phyloP scores from a whole-genome alignment of 495 filamentous ascomycete species.

The Daldinia decipiens region DNA sequence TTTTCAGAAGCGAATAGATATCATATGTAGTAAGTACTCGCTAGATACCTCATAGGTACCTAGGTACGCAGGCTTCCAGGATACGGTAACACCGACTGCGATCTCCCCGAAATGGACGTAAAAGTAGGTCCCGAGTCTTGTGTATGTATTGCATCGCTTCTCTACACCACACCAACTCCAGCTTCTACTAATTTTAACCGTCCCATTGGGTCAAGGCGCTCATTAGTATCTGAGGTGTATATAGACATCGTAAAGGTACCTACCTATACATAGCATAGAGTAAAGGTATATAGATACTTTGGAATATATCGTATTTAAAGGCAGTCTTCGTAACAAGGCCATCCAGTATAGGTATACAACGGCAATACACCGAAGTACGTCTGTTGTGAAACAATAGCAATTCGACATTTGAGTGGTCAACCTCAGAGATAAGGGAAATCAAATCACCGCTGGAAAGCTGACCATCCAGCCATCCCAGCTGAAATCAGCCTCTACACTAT shows the following conservation, averaged over 20 bases:
- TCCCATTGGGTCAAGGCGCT: neutral
- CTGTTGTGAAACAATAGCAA: constrained; percentile 2
- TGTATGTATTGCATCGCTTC: constrained; percentile 24
- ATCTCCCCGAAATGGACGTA: constrained; percentile 31
- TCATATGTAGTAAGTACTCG: neutral
- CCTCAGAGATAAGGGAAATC: constrained; percentile 3
- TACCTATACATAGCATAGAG: no score
- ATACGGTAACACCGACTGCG: constrained; percentile 24
- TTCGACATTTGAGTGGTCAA: neutral
- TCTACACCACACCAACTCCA: constrained; percentile 19
- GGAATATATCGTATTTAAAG: no score
- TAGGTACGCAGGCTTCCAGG: constrained; percentile 5
- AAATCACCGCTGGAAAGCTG: constrained; percentile 2
- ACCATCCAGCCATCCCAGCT: constrained; percentile 23
- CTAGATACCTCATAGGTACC: constrained; percentile 14
- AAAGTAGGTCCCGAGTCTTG: constrained; percentile 16
- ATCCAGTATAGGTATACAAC: neutral
- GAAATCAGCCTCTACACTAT: constrained; percentile 24
- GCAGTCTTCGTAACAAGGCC: no score
- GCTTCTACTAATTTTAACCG: constrained; percentile 8
- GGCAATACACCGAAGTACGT: neutral
- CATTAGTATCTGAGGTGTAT: neutral
- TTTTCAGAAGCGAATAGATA: neutral
- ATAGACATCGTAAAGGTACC: neutral
- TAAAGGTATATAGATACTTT: neutral